Evolutionary conservation across 495 filamentous ascomycete genomes (phyloP).

Genomic region (Xeromyces bisporus): DNA sequence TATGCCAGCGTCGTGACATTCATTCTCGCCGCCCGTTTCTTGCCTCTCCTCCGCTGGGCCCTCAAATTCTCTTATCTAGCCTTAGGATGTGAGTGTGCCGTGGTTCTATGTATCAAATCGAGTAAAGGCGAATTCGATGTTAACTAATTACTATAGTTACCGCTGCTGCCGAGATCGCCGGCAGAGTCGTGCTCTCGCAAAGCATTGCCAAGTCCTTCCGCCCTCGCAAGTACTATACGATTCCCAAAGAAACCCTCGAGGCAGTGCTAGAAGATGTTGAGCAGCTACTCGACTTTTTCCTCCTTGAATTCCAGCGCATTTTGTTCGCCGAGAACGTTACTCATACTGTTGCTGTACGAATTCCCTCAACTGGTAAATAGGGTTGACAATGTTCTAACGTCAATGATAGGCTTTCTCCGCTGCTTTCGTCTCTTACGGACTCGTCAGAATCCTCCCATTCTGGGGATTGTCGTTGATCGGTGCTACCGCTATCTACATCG

Average conservation of each 20-base stretch:
- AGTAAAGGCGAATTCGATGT: too few relatives aligned
- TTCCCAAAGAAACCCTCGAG: slow-evolving; percentile 73
- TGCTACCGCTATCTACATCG: slow-evolving; percentile 62
- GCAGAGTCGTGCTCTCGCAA: slow-evolving; percentile 55
- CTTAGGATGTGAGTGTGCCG: slow-evolving; percentile 39
- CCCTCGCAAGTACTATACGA: slow-evolving; percentile 80
- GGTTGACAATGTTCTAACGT: too few relatives aligned
- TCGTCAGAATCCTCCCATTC: slow-evolving; percentile 84
- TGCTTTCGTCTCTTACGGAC: slow-evolving; percentile 76
- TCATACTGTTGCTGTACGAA: slow-evolving; percentile 62
- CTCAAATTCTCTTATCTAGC: slow-evolving; percentile 69
- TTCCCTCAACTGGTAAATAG: too few relatives aligned
- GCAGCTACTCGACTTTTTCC: slow-evolving; percentile 91
- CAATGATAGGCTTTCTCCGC: slow-evolving; percentile 48
- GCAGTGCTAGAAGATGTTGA: slow-evolving; percentile 65
- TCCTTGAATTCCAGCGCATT: slow-evolving; percentile 90
- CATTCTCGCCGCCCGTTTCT: slow-evolving; percentile 82
- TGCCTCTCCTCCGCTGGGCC: slow-evolving; percentile 71
- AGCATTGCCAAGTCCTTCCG: slow-evolving; percentile 77
- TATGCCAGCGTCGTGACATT: slow-evolving; percentile 54
- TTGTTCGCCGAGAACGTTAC: slow-evolving; percentile 86
- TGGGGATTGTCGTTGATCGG: slow-evolving; percentile 78
- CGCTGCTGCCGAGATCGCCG: slow-evolving; percentile 57
- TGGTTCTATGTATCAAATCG: too few relatives aligned
- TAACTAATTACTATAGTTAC: too few relatives aligned